phyloP scores from a whole-genome alignment of 352 stramenopile genomes.

The Globisporangium emineosum region DNA sequence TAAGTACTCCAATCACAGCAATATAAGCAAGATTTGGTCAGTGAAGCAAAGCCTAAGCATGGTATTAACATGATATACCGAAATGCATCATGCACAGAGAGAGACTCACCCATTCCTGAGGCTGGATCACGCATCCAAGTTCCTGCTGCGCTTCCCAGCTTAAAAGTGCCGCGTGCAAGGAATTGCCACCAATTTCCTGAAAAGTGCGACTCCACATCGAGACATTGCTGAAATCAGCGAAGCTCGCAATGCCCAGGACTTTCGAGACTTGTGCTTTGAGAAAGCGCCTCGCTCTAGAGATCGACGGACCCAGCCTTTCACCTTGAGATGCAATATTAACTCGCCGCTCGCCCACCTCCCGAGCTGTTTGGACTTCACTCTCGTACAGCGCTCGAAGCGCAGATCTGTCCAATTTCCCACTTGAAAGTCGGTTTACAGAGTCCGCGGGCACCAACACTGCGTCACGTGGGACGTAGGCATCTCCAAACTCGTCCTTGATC shows the following conservation, averaged over 20 bases:
- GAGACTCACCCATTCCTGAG: conserved; percentile 25
- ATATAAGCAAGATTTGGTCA: no score
- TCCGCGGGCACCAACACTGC: conserved; percentile 17
- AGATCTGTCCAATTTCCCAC: conserved; percentile 42
- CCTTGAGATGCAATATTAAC: neutral
- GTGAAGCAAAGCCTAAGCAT: no score
- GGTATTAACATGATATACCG: no score
- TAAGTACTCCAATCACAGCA: neutral
- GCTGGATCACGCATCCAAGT: conserved; percentile 16
- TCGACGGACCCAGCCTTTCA: neutral
- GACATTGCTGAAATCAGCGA: neutral
- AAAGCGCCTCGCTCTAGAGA: neutral
- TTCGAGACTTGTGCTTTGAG: conserved; percentile 7
- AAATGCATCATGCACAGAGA: neutral
- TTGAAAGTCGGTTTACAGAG: conserved; percentile 23
- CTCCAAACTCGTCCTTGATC: conserved; percentile 30
- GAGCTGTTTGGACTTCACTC: neutral
- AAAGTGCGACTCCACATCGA: conserved; percentile 22
- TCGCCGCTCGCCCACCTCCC: neutral
- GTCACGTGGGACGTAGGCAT: conserved; percentile 28
- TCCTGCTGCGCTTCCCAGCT: conserved; percentile 33
- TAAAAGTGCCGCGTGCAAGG: conserved; percentile 45
- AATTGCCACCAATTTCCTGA: conserved; percentile 49
- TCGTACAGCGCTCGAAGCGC: conserved; percentile 20
- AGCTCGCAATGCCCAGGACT: neutral